Evolutionary conservation across 805 yeast species (phyloP).

Genomic region (Wickerhamiella siamensis): DNA sequence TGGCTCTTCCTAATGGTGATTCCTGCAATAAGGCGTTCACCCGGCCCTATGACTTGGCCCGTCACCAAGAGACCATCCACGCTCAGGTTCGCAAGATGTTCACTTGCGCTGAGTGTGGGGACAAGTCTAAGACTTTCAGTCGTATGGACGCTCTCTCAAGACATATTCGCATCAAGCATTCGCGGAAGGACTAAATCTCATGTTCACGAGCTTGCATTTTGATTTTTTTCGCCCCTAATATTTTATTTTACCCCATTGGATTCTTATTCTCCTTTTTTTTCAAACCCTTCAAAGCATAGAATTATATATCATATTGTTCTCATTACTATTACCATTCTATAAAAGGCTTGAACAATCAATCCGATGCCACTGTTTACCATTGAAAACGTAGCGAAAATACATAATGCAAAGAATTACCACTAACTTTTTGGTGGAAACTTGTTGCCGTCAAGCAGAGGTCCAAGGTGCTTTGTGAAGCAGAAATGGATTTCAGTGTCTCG

Average conservation of each 20-base stretch:
- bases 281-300: too few species aligned
- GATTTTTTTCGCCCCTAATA: not conserved
- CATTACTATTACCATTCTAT: too few species aligned
- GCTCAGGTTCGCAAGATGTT: slow-evolving; percentile 74
- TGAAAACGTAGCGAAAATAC: too few species aligned
- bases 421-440: too few species aligned
- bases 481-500: slow-evolving; percentile 1
- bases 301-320: too few species aligned
- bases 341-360: too few species aligned
- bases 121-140: slow-evolving; percentile 69
- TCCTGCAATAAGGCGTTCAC: slow-evolving; percentile 72
- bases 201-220: too few species aligned
- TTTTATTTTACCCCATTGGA: not conserved
- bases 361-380: too few species aligned
- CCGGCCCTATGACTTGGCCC: slow-evolving; percentile 82
- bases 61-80: slow-evolving; percentile 95
- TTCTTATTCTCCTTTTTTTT: not conserved
- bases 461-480: not conserved
- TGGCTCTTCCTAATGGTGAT: slow-evolving; percentile 24
- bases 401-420: too few species aligned
- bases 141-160: slow-evolving; percentile 90
- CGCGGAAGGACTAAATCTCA: slow-evolving; percentile 17
- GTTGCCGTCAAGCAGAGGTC: not conserved
- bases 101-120: slow-evolving; percentile 77
- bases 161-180: slow-evolving; percentile 86